Percentiles rank a stretch among this genome's conserved stretches.
Evolutionary conservation across 306 rosid genomes (phyloP).

Genomic region (Pueraria montana): DNA sequence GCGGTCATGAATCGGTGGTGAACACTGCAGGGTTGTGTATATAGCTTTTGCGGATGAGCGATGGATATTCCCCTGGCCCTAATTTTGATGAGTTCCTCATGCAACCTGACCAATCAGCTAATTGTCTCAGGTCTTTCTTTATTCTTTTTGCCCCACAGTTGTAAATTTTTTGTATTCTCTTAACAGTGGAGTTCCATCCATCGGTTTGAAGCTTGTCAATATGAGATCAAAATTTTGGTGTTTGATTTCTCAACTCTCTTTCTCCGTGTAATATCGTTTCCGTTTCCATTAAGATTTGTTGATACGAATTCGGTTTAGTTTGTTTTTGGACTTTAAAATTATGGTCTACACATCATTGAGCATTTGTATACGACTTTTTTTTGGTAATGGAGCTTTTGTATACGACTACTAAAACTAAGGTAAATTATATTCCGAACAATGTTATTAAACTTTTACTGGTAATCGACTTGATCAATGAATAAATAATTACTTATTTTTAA

Average conservation of each 20-base stretch:
- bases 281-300: background rate
- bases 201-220: constrained; percentile 44
- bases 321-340: background rate
- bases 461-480: background rate
- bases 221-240: constrained; percentile 49
- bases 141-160: constrained; percentile 46
- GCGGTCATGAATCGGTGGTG: too few species aligned
- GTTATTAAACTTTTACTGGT: background rate
- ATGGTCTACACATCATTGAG: background rate
- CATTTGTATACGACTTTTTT: too few species aligned
- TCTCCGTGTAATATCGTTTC: background rate
- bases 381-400: too few species aligned
- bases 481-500: background rate
- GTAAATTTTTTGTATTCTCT: constrained; percentile 49
- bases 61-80: constrained; percentile 40
- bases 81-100: constrained; percentile 47
- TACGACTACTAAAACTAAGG: background rate
- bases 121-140: constrained; percentile 37
- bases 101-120: constrained; percentile 44
- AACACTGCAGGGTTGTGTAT: constrained; percentile 69
- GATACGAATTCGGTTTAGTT: background rate
- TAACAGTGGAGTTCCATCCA: constrained; percentile 33
- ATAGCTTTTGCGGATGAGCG: constrained; percentile 74
- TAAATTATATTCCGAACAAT: background rate
- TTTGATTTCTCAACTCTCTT: constrained; percentile 19